Percentiles rank a stretch among this genome's conserved stretches.
Conservation (phyloP, 192 early-diverging fungal genomes). For the Umbelopsis sp. region DNA sequence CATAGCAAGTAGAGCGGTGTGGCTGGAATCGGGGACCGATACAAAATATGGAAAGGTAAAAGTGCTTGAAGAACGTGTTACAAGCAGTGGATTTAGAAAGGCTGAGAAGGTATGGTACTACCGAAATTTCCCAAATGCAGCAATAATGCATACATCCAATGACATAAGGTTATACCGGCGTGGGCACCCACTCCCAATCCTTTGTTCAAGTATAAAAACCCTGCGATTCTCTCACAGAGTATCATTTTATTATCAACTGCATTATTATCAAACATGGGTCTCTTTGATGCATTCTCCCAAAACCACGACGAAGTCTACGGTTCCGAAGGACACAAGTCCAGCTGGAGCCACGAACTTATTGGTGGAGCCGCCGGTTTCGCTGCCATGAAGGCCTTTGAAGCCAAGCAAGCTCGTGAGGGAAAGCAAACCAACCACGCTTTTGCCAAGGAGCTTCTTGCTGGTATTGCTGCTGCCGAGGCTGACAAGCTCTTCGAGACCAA, state of each 20-base stretch:
- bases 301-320: conserved; percentile 28
- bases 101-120: not conserved
- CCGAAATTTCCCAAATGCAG: conserved; percentile 9
- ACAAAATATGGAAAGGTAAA: not conserved
- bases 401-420: conserved; percentile 23
- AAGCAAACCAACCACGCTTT: conserved; percentile 36
- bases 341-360: conserved; percentile 31
- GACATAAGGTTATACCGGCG: conserved; percentile 14
- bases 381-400: conserved; percentile 34
- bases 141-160: not conserved
- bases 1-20: not conserved
- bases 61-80: not conserved
- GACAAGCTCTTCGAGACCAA: conserved; percentile 51
- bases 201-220: not conserved
- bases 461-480: conserved; percentile 37
- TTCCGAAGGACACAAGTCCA: conserved; percentile 26
- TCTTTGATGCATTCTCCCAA: conserved; percentile 23
- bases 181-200: conserved; percentile 1
- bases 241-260: not conserved
- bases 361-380: conserved; percentile 42
- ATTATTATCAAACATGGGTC: conserved; percentile 29
- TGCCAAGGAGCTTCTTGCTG: conserved; percentile 44
- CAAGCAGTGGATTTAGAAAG: not conserved
- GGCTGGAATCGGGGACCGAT: not conserved
- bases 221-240: not conserved